phyloP scores from a whole-genome alignment of 352 stramenopile genomes.

The Stephanocyclus meneghinianus region DNA sequence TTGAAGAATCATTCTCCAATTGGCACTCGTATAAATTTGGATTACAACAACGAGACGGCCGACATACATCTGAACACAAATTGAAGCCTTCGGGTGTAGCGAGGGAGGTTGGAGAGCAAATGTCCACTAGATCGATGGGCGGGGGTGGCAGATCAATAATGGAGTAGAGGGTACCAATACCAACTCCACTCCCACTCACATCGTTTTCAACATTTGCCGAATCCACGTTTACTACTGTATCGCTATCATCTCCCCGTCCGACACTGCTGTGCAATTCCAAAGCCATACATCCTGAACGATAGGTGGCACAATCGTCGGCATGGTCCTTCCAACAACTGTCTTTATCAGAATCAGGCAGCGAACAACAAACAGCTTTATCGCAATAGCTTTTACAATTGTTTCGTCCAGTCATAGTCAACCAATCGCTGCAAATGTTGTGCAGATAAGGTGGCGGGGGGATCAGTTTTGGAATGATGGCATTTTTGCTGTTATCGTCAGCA shows the following conservation, averaged over 20 bases:
- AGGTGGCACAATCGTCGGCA: slow-evolving; percentile 31
- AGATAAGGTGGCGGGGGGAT: slow-evolving; percentile 29
- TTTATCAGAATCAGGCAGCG: slow-evolving; percentile 17
- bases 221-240: not conserved
- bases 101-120: slow-evolving; percentile 18
- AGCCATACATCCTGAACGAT: slow-evolving; percentile 46
- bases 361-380: slow-evolving; percentile 29
- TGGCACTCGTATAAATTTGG: slow-evolving; percentile 32
- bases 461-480: slow-evolving; percentile 1
- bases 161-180: not conserved
- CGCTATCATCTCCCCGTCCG: not conserved
- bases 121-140: not conserved
- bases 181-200: not conserved
- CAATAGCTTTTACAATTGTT: slow-evolving; percentile 32
- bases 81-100: slow-evolving; percentile 18
- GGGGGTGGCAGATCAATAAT: not conserved
- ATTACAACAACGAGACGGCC: slow-evolving; percentile 28
- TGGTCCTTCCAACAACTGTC: slow-evolving; percentile 34
- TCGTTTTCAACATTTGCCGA: not conserved
- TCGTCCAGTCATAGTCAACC: slow-evolving; percentile 31
- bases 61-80: slow-evolving; percentile 11
- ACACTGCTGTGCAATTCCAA: slow-evolving; percentile 29
- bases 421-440: slow-evolving; percentile 41
- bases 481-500: not conserved
- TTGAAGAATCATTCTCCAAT: slow-evolving; percentile 16